A percentile compares a stretch with the other conserved stretches of the same genome.
These are phyloP conservation scores for Neofusicoccum parvum DNA, from an alignment of 2,329 filamentous ascomycete genomes.

Conservation along the genomic window DNA sequence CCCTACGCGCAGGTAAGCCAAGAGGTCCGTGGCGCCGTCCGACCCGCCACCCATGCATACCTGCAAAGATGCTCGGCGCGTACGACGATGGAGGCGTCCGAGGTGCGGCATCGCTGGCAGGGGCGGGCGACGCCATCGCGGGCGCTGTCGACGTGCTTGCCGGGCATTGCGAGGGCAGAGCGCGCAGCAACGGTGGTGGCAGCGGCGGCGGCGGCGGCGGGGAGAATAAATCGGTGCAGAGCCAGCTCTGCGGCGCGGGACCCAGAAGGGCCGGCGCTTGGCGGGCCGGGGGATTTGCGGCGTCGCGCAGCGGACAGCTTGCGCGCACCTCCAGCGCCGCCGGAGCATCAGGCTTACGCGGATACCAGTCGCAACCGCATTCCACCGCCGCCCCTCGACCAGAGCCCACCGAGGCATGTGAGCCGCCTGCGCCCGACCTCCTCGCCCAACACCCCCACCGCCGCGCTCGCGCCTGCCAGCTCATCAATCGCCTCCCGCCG, in stretches of 20 bases:
- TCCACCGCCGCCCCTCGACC: neutral
- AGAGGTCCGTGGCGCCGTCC: neutral
- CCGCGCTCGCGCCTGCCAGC: neutral
- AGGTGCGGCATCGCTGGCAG: slow-evolving; percentile 61
- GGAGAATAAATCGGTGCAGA: slow-evolving; percentile 1
- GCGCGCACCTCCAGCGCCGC: neutral
- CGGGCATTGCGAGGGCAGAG: slow-evolving; percentile 32
- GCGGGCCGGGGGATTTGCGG: slow-evolving; percentile 17
- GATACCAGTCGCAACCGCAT: slow-evolving; percentile 9
- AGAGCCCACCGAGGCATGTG: slow-evolving; percentile 2
- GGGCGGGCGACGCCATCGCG: slow-evolving; percentile 28
- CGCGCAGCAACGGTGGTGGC: neutral
- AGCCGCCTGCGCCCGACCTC: neutral
- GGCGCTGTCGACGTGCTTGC: slow-evolving; percentile 29
- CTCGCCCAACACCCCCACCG: neutral
- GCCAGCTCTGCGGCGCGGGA: slow-evolving; percentile 1
- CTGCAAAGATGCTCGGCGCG: slow-evolving; percentile 63
- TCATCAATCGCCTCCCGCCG: neutral
- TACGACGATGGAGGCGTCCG: slow-evolving; percentile 55
- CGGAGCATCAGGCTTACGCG: slow-evolving; percentile 16
- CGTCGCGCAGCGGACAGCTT: slow-evolving; percentile 14
- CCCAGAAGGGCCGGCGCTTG: neutral
- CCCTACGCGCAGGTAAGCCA: slow-evolving; percentile 45
- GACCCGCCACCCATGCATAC: slow-evolving; percentile 39
- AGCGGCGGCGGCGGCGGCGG: neutral